Base-by-base conservation (phyloP, 2,329 filamentous ascomycete species). In the Coleophoma cylindrospora region DNA sequence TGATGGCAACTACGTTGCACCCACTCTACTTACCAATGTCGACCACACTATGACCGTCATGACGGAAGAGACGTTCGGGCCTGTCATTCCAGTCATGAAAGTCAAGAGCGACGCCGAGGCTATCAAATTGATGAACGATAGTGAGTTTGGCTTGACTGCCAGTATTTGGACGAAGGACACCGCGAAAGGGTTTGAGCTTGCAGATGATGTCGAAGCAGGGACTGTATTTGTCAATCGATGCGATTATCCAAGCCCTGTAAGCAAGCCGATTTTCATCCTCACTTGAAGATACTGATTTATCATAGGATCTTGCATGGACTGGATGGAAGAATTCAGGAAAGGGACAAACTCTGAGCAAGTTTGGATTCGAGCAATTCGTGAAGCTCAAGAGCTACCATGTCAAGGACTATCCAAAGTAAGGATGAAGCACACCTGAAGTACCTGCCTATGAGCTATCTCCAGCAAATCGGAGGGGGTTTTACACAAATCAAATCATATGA, bases 281-380 rank as follows among this genome's bases (percentile, higher is more conserved):
- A 38, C 46, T 34, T 37, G 22, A 38, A 45, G 58, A 64, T 51
- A 59, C 60, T 60, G 51, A 62, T 47, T 52, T 52, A 41, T 59
- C 40, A 36, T 61, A 92, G 88, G 90, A 95, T 68, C 80, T 95
- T 58, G 90, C 91, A n/a, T 95, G 90, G 90, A 94, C 91, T 2
- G 92, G 92, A 11, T 96, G 91, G 91, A 97, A 97, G 75, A 91
- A 96, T 67, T 96, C 91, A 53, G 92, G 92, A 57, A 91, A 89
- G 69, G 92, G 92, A 19, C 86, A 91, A 60, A 96, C 91, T 10
- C 72, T 97, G 61, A 94, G 90, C 71, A 84, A 75, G 61, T 95
- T 91, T 64, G 92, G 92, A 11, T 97, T 95, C 65, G 92, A 96
- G 61, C 89, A 95, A 66, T 97, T 96, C 66, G 86, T 95, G 65